A percentile compares a stretch with the other conserved stretches of the same genome.
These are phyloP conservation scores for Puccinia horiana DNA, from an alignment of 1,284 basidiomycete species.

Conservation along the genomic window DNA sequence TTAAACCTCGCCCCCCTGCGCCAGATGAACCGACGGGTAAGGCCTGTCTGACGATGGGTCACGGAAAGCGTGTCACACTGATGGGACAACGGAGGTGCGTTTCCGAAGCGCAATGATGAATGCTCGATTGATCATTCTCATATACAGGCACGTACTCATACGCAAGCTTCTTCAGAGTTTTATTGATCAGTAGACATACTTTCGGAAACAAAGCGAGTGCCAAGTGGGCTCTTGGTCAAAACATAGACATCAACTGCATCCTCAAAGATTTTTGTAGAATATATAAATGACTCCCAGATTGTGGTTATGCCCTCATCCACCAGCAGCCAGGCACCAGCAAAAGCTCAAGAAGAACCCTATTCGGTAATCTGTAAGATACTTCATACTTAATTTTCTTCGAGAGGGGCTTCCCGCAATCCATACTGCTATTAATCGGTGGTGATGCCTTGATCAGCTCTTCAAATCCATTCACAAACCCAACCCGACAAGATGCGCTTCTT, in stretches of 20 bases:
- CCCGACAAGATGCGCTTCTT: constrained; percentile 1
- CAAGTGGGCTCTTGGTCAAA: not conserved
- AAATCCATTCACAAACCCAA: not conserved
- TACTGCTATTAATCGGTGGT: not conserved
- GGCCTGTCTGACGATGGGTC: not conserved
- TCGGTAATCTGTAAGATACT: not conserved
- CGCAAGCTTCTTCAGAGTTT: not conserved
- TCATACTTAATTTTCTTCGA: too few relatives aligned
- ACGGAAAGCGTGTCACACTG: not conserved
- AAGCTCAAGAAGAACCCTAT: not conserved
- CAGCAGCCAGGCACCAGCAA: not conserved
- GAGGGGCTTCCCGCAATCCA: not conserved
- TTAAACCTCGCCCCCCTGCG: not conserved
- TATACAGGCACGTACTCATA: not conserved
- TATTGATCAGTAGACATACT: not conserved
- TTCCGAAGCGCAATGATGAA: too few relatives aligned
- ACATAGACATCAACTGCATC: not conserved
- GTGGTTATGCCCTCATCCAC: too few relatives aligned
- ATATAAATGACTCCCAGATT: not conserved
- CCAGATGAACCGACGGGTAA: not conserved
- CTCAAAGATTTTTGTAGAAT: not conserved
- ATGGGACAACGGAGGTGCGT: not conserved
- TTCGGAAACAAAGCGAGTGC: not conserved
- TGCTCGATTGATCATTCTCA: not conserved
- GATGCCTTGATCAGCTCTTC: not conserved